Percentiles rank a stretch among this genome's conserved stretches.
Conservation (phyloP, 148 eudicot species). For the Rhododendron griersonianum region DNA sequence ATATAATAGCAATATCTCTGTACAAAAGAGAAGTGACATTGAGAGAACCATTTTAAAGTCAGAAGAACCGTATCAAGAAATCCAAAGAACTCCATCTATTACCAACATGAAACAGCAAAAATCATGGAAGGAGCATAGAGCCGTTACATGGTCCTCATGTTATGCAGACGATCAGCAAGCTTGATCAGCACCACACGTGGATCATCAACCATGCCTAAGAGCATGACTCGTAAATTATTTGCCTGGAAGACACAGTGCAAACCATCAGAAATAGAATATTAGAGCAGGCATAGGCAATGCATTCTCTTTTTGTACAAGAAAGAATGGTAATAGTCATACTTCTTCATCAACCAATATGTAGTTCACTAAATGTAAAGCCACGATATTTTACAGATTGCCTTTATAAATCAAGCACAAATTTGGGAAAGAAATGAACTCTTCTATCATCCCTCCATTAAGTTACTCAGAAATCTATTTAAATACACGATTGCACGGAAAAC, state of each 20-base stretch:
- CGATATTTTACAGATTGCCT: neutral
- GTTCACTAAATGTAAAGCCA: neutral
- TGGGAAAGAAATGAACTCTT: neutral
- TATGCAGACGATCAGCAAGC: constrained; percentile 98
- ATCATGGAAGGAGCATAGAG: constrained; percentile 1
- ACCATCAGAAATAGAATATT: constrained; percentile 1
- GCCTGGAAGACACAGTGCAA: constrained; percentile 42
- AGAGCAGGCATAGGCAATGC: neutral
- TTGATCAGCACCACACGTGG: constrained; percentile 96
- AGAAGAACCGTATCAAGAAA: neutral
- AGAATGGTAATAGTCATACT: neutral
- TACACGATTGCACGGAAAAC: neutral
- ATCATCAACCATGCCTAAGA: constrained; percentile 97
- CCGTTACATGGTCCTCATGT: constrained; percentile 93
- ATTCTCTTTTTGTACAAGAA: constrained; percentile 4
- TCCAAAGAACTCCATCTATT: constrained; percentile 1
- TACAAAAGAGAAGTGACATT: neutral
- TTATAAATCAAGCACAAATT: neutral
- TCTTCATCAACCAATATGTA: neutral
- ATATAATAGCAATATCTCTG: neutral
- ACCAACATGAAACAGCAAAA: constrained; percentile 4
- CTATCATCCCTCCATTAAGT: neutral
- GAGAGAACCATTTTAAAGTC: neutral
- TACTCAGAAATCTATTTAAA: neutral
- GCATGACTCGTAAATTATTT: constrained; percentile 84